Evolutionary conservation across 2,329 filamentous ascomycete species (phyloP), one percentile per base, ranked within the genome.

Genomic region (Cladosporium sp.): DNA sequence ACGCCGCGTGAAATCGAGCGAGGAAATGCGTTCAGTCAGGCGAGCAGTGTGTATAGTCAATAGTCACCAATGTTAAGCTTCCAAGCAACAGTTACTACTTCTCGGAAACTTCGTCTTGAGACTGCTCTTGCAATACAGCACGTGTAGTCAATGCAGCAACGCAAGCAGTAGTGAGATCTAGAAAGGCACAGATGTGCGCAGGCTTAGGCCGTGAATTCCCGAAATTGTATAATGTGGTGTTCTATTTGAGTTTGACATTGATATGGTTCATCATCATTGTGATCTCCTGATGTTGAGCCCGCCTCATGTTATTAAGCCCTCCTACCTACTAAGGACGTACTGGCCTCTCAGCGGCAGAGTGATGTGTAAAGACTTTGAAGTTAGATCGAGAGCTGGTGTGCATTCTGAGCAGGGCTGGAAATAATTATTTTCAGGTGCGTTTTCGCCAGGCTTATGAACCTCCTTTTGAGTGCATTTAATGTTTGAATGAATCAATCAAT

Each of bases 41-140:
- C 62, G 26, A 64, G 62, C n/a, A 64, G 62, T 21, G 26, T 64
- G 39, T 64, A 64, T 30, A 64, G 62, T 43, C 62, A 64, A 30
- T 64, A 54, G 54, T 30, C 26, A 30, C 23, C 25, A 30, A 53
- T 11, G 26, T 26, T 28, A 11, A 18, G 14, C 14, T 30, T n/a
- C 36, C 36, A 43, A 8, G 18, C 36, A 43, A 43, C 36, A 43
- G 6, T 43, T 1, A 43, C 7, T 18, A 10, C 7, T 3, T n/a
- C 10, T 18, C 10, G 18, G 7, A 16, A n/a, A 43, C 1, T 6
- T n/a, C 7, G 16, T n/a, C 16, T 43, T 7, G 18, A 43, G 36
- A 43, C n/a, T n/a, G 7, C 36, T 16, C 5, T 7, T n/a, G 36
- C 10, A 18, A n/a, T n/a, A 18, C 36, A 18, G 18, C 36, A 43